phyloP scores from a whole-genome alignment of 2,329 filamentous ascomycete genomes.

The Calycina marina region DNA sequence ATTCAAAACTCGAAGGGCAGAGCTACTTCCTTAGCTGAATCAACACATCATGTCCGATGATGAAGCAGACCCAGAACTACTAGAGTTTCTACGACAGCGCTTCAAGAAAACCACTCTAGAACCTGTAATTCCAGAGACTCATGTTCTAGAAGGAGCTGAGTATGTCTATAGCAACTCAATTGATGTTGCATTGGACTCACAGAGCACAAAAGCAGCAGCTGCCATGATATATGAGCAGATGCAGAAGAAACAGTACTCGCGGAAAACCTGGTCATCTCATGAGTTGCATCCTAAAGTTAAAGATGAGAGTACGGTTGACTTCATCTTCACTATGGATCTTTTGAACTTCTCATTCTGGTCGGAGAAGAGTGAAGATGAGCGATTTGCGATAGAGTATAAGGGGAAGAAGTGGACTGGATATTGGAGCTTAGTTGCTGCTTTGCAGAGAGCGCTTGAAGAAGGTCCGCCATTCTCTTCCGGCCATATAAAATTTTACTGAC shows the following conservation, averaged over 20 bases:
- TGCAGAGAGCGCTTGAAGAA: conserved; percentile 82
- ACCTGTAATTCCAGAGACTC: conserved; percentile 53
- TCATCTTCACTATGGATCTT: conserved; percentile 95
- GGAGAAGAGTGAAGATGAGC: conserved; percentile 44
- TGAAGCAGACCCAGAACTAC: conserved; percentile 75
- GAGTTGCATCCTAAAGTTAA: conserved; percentile 77
- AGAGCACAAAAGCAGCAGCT: conserved; percentile 69
- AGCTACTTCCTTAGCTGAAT: too few species aligned
- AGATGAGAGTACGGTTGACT: conserved; percentile 67
- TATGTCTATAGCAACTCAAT: conserved; percentile 85
- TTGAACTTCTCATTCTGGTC: conserved; percentile 98
- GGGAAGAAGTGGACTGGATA: conserved; percentile 84
- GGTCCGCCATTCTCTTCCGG: conserved; percentile 33
- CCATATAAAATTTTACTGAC: too few species aligned
- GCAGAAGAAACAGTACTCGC: conserved; percentile 71
- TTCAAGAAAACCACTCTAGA: conserved; percentile 43
- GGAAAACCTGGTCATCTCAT: conserved; percentile 74
- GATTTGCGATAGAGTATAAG: conserved; percentile 72
- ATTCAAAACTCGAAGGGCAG: too few species aligned
- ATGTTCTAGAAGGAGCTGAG: conserved; percentile 69
- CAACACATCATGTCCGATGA: conserved; percentile 86
- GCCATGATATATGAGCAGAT: conserved; percentile 67
- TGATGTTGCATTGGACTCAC: conserved; percentile 79
- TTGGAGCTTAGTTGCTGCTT: conserved; percentile 77
- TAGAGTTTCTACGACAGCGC: conserved; percentile 73